These are phyloP conservation scores for Beauveria varroae DNA, from an alignment of 2,329 filamentous ascomycete species.

Conservation along the genomic window DNA sequence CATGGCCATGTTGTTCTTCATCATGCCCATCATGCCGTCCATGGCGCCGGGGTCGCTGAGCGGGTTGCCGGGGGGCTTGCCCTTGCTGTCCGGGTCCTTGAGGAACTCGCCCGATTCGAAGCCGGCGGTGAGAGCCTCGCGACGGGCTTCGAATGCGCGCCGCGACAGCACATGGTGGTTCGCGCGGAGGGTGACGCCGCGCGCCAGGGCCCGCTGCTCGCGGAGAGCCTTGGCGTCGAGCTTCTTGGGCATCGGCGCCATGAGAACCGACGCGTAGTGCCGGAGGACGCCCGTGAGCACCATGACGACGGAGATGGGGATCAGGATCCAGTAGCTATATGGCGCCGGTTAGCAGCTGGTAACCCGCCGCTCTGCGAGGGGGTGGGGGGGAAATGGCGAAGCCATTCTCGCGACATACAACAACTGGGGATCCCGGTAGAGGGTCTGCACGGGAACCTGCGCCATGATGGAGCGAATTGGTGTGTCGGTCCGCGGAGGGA, in stretches of 20 bases:
- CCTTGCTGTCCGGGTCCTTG: slow-evolving; percentile 79
- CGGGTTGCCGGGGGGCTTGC: slow-evolving; percentile 84
- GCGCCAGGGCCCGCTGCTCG: slow-evolving; percentile 78
- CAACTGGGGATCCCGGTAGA: slow-evolving; percentile 95
- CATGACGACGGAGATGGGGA: slow-evolving; percentile 97
- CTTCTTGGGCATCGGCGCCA: slow-evolving; percentile 78
- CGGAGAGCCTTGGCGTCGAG: slow-evolving; percentile 67
- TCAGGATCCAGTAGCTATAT: slow-evolving; percentile 92
- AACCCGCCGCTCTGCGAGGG: neutral
- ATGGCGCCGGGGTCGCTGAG: slow-evolving; percentile 93
- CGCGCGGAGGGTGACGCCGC: slow-evolving; percentile 74
- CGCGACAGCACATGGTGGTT: slow-evolving; percentile 76
- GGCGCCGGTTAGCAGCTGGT: neutral
- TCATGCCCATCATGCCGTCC: slow-evolving; percentile 99
- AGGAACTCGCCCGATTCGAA: slow-evolving; percentile 84
- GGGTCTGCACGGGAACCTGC: slow-evolving; percentile 81
- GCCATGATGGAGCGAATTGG: slow-evolving; percentile 53
- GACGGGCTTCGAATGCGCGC: slow-evolving; percentile 70
- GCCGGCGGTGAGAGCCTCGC: slow-evolving; percentile 69
- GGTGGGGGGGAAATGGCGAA: too few species aligned
- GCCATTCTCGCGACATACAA: slow-evolving; percentile 57
- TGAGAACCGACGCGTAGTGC: slow-evolving; percentile 91
- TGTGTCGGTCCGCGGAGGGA: neutral
- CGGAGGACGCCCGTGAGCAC: slow-evolving; percentile 91
- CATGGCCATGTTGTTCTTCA: slow-evolving; percentile 99